phyloP scores from a whole-genome alignment of 1,139 yeast species.

The Hemisphaericaspora subhashii region DNA sequence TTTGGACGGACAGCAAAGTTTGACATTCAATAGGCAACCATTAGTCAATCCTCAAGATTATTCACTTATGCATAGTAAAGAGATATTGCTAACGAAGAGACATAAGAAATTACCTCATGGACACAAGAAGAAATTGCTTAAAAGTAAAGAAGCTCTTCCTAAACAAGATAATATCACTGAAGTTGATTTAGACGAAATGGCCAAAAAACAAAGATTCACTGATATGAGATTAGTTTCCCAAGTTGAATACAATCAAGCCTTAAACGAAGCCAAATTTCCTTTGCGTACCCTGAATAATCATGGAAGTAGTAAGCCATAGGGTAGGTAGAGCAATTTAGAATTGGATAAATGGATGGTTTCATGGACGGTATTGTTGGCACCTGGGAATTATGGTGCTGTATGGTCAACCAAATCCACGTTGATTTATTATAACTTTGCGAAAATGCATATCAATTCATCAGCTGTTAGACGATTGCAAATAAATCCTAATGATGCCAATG shows the following conservation, averaged over 20 bases:
- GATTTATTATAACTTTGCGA: constrained; percentile 72
- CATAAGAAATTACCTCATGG: not conserved
- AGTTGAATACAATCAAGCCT: constrained; percentile 70
- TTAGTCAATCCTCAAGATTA: constrained; percentile 50
- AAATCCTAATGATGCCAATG: constrained; percentile 24
- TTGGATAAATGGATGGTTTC: constrained; percentile 80
- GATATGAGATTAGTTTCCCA: constrained; percentile 69
- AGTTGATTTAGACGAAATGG: constrained; percentile 6
- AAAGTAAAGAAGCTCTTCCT: constrained; percentile 1
- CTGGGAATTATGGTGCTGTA: constrained; percentile 57
- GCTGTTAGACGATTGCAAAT: constrained; percentile 51
- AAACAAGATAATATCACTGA: constrained; percentile 9
- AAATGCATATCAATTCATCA: constrained; percentile 67
- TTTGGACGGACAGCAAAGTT: constrained; percentile 68
- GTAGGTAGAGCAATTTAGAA: constrained; percentile 64
- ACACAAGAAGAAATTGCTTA: constrained; percentile 2
- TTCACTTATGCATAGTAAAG: constrained; percentile 41
- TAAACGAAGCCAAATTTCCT: constrained; percentile 53
- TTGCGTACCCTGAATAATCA: too few species aligned
- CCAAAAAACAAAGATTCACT: constrained; percentile 26
- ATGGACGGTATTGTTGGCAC: constrained; percentile 70
- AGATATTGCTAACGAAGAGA: constrained; percentile 23
- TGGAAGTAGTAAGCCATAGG: too few species aligned
- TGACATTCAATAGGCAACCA: constrained; percentile 60
- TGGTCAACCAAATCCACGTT: constrained; percentile 74